These are phyloP conservation scores for Solanum sparsipilum DNA, from an alignment of 257 asterid species.

Conservation along the genomic window DNA sequence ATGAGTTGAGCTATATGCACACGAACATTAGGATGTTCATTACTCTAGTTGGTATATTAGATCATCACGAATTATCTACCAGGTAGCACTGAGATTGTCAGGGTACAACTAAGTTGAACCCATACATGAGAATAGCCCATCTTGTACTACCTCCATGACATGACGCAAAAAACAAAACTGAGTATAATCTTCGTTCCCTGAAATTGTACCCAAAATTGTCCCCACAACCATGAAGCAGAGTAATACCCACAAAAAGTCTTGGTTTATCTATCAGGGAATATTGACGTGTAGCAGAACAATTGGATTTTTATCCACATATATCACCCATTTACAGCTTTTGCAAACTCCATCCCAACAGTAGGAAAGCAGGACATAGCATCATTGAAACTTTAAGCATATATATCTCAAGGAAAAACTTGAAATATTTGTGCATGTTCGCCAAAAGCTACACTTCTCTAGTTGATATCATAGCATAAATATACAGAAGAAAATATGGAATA, in stretches of 20 bases:
- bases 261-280: not conserved
- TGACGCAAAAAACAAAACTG: not conserved
- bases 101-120: not conserved
- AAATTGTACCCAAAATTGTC: not conserved
- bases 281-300: not conserved
- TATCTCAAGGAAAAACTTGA: not conserved
- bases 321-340: not conserved
- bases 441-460: not conserved
- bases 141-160: not conserved
- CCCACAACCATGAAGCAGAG: not conserved
- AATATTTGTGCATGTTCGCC: not conserved
- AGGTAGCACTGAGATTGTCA: not conserved
- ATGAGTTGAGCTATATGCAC: not conserved
- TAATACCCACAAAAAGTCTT: not conserved
- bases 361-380: not conserved
- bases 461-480: not conserved
- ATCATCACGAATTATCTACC: not conserved
- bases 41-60: not conserved
- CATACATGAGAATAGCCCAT: not conserved
- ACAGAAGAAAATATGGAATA: not conserved
- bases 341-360: not conserved
- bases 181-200: not conserved
- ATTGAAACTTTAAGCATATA: not conserved
- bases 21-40: not conserved
- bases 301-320: not conserved